Evolutionary conservation across 129 eudicot species (phyloP).

Genomic region (Arctium minus): DNA sequence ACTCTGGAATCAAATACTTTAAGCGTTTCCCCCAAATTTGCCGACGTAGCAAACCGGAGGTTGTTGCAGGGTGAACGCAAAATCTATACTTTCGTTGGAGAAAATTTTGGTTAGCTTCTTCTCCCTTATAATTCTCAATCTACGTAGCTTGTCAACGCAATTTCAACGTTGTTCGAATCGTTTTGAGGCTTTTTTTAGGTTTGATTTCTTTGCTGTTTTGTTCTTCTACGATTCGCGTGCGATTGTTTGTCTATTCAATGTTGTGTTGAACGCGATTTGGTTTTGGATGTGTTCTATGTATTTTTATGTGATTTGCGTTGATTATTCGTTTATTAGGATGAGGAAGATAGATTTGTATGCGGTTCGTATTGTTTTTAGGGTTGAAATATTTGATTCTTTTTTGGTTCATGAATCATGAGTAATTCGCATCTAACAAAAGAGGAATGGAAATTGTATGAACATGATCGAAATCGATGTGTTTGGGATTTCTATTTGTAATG

Average conservation of each 20-base stretch:
- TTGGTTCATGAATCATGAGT: neutral
- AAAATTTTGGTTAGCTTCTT: conserved; percentile 10
- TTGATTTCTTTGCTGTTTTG: conserved; percentile 2
- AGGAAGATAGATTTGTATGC: conserved; percentile 7
- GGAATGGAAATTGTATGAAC: neutral
- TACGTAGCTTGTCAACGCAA: conserved; percentile 23
- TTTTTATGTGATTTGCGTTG: conserved; percentile 1
- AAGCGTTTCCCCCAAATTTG: neutral
- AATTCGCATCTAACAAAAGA: neutral
- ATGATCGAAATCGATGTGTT: neutral
- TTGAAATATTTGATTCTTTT: neutral
- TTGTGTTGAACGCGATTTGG: neutral
- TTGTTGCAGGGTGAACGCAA: conserved; percentile 20
- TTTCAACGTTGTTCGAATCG: conserved; percentile 19
- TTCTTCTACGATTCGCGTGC: neutral
- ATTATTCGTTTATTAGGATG: neutral
- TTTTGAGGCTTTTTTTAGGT: conserved; percentile 3
- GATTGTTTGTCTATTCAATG: neutral
- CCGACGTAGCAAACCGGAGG: neutral
- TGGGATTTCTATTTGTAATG: neutral
- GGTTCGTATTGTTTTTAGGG: neutral
- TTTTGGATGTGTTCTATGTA: neutral
- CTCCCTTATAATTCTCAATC: conserved; percentile 16
- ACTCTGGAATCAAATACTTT: neutral
- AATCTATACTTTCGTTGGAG: neutral